These are phyloP conservation scores for Daldinia grandis DNA, from an alignment of 495 filamentous ascomycete species.

Conservation along the genomic window DNA sequence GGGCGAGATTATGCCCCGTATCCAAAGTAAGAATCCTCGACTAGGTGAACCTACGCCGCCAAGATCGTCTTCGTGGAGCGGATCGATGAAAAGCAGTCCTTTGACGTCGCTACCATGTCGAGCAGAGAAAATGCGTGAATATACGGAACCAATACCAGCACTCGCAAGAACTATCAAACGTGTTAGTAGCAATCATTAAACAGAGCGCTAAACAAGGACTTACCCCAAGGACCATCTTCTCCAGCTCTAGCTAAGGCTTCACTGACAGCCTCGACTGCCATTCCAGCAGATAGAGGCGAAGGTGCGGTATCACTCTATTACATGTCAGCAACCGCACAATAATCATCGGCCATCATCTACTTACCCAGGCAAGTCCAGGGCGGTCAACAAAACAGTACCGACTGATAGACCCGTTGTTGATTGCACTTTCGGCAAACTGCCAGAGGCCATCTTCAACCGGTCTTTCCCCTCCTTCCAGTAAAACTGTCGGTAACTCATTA, in stretches of 20 bases:
- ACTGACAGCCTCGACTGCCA: conserved; percentile 83
- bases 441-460: conserved; percentile 80
- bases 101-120: conserved; percentile 74
- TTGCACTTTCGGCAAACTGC: conserved; percentile 71
- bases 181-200: conserved; percentile 12
- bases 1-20: conserved; percentile 82
- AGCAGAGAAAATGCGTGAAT: conserved; percentile 87
- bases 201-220: conserved; percentile 51
- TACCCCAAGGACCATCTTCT: conserved; percentile 81
- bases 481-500: conserved; percentile 70
- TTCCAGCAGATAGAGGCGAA: conserved; percentile 89
- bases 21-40: conserved; percentile 85
- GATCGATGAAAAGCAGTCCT: conserved; percentile 86
- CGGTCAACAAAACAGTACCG: conserved; percentile 97
- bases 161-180: conserved; percentile 53
- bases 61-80: conserved; percentile 85
- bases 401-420: conserved; percentile 75
- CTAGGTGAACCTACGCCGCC: conserved; percentile 67
- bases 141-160: conserved; percentile 83
- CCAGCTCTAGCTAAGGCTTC: conserved; percentile 82
- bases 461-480: conserved; percentile 82
- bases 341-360: conserved; percentile 10
- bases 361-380: conserved; percentile 83
- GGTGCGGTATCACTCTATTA: conserved; percentile 81
- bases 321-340: background rate